Evolutionary conservation across 192 early-diverging fungal genomes (phyloP), one percentile per base, ranked within the genome.

Genomic region (Rhizoclosmatium globosum): DNA sequence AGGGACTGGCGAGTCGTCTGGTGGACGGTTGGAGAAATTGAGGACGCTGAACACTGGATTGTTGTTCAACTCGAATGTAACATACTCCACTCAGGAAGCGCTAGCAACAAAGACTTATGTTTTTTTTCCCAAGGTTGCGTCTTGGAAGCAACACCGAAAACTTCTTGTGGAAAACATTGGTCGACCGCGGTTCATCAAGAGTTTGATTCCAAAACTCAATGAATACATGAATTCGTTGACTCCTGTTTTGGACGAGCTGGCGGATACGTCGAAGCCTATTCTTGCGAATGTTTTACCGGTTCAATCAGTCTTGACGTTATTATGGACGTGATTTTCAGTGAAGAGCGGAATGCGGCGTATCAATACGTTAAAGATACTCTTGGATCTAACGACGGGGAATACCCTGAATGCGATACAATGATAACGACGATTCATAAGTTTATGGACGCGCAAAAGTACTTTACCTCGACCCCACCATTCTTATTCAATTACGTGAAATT

Each of bases 71-170:
- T 2, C 62, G 39, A 39, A 19, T 31, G 21, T 64, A 11, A 64
- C n/a, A 39, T 13, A 3, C n/a, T 13, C 39, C 13, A 13, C n/a
- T 23, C 2, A 31, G 13, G 13, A 31, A 13, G 62, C n/a, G 3
- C n/a, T 39, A n/a, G 62, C 21, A 17, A 38, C 39, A 19, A 64
- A 19, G 11, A 31, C n/a, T n/a, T 31, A 31, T 31, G 31, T 31
- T 31, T 31, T 64, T 39, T 31, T 31, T 38, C 19, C 13, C 62
- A 17, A 38, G 13, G 38, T 64, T 13, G n/a, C n/a, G 2, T 31
- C 17, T 31, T 64, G 62, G 62, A 64, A 64, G 62, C 2, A 38
- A 19, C n/a, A 64, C 62, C 17, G 62, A 64, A 64, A 64, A 64
- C 62, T 64, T 39, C 38, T 64, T 17, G 39, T 64, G 13, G 62